Evolutionary conservation across 1,284 basidiomycete species (phyloP), one percentile per base, ranked within the genome.

Genomic region (Erythrobasidium hasegawianum): DNA sequence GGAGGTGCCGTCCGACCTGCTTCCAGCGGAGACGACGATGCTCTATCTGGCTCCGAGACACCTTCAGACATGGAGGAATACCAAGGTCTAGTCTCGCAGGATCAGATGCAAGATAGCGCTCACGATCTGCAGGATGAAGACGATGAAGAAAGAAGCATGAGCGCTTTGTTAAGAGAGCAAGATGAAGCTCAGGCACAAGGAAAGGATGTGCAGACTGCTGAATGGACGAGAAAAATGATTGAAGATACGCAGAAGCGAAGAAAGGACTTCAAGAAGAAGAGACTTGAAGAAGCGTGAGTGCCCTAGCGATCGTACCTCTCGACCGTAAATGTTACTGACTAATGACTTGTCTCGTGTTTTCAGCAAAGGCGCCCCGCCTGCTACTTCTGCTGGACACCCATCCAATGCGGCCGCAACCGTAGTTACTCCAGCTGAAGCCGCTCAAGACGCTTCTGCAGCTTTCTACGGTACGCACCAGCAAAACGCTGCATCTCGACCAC

Each of bases 71-170:
- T 26, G 53, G 38, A 29, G 43, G 27, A 45, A 43, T 7, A 24
- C 33, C 2, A 24, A 24, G 18, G 50, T 8, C 26, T 22, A 53
- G 22, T 18, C 45, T 47, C n/a, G 45, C 45, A 47, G 14, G n/a
- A 47, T 14, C 22, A 18, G 45, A 47, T 24, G 45, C 16, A 20
- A 13, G 54, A 56, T 13, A 26, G 14, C 11, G 54, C 13, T 5
- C 27, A 56, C 38, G 54, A 9, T n/a, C n/a, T 40, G 8, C 16
- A 24, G 1, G 45, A 39, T n/a, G 45, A 16, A 1, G 55, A 57
- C 22, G 62, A 57, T 29, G 55, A 65, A 14, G 62, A 65, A 22
- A 57, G 56, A 38, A 57, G 43, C 4, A 65, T 65, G 56, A 41
- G 56, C 20, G 55, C 11, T 18, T 26, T 65, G 1, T 22, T 65